A percentile compares a stretch with the other conserved stretches of the same genome.
These are phyloP conservation scores for Blastocystis sp. DNA, from an alignment of 352 stramenopile species.

Conservation along the genomic window DNA sequence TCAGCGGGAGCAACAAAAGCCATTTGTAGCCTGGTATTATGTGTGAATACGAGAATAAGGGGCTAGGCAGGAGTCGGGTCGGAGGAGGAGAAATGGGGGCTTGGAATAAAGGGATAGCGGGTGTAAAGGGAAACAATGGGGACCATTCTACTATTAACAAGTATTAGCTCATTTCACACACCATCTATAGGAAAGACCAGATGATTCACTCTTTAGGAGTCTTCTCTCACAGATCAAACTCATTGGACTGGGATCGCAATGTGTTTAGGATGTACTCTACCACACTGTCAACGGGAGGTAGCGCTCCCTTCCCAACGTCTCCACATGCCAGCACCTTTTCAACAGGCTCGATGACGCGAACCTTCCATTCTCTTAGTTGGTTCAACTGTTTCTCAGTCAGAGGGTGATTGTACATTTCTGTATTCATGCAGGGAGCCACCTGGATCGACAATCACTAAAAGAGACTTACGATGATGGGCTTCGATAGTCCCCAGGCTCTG, in stretches of 20 bases:
- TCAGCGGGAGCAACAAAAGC: slow-evolving; percentile 20
- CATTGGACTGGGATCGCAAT: no score
- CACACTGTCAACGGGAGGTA: slow-evolving; percentile 27
- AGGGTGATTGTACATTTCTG: slow-evolving; percentile 46
- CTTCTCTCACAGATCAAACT: no score
- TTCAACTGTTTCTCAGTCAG: neutral
- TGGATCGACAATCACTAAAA: neutral
- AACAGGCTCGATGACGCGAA: slow-evolving; percentile 18
- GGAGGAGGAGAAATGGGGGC: no score
- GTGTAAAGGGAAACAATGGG: no score
- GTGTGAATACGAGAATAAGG: neutral
- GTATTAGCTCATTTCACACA: no score
- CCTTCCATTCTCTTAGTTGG: neutral
- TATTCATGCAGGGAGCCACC: slow-evolving; percentile 53
- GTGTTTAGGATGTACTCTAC: neutral
- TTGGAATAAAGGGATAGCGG: no score
- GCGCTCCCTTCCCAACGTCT: slow-evolving; percentile 34
- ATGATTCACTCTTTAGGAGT: no score
- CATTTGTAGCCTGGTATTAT: neutral
- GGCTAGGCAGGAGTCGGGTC: no score
- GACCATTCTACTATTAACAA: no score
- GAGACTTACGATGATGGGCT: slow-evolving; percentile 4
- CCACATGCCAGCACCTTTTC: slow-evolving; percentile 43
- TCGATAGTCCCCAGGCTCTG: slow-evolving; percentile 16
- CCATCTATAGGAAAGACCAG: no score